Conservation (phyloP, 192 early-diverging fungal species). For the Entomortierella beljakovae region DNA sequence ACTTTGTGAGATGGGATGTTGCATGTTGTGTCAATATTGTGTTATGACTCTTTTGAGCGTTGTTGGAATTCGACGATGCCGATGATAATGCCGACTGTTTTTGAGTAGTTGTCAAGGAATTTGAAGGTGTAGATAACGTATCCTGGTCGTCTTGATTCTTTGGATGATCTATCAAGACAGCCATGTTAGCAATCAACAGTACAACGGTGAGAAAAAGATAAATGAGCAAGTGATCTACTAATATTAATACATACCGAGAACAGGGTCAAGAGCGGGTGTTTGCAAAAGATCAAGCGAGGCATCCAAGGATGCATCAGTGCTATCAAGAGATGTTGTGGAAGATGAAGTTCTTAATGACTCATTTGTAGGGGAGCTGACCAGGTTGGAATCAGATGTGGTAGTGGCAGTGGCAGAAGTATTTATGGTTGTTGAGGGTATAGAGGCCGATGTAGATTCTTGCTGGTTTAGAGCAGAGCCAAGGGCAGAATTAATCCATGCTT, state of each 20-base stretch:
- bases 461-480: constrained; percentile 40
- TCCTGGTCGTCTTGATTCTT: constrained; percentile 17
- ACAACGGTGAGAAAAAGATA: no score
- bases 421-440: not conserved
- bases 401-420: not conserved
- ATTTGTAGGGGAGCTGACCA: not conserved
- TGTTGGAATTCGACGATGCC: not conserved
- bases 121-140: not conserved
- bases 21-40: constrained; percentile 55
- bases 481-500: constrained; percentile 73
- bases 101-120: constrained; percentile 14
- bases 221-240: not conserved
- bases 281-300: constrained; percentile 44
- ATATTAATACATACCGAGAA: constrained; percentile 24
- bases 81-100: constrained; percentile 26
- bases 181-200: no score
- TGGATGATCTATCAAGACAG: constrained; percentile 1
- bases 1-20: constrained; percentile 64
- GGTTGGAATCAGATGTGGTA: not conserved
- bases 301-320: constrained; percentile 28
- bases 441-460: constrained; percentile 7
- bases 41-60: constrained; percentile 18
- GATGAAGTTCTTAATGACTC: constrained; percentile 1
- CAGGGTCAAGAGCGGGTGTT: constrained; percentile 46
- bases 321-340: constrained; percentile 10